A percentile compares a stretch with the other conserved stretches of the same genome.
Evolutionary conservation across 73 alveolate species (phyloP).

Genomic region (Paramecium octaurelia): DNA sequence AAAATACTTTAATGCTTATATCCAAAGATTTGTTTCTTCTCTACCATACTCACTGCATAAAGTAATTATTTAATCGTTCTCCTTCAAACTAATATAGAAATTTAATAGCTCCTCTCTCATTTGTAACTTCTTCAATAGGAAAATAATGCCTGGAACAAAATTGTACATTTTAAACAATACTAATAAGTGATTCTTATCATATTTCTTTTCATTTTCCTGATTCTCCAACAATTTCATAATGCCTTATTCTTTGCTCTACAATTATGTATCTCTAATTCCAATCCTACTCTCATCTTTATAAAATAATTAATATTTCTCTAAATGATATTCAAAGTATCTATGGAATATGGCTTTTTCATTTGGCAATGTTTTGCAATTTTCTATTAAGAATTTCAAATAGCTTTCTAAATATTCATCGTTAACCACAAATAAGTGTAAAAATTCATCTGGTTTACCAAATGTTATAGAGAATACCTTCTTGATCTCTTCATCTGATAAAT

Average conservation of each 20-base stretch:
- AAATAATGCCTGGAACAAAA: conserved; percentile 77
- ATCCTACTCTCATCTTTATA: conserved; percentile 10
- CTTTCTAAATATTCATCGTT: conserved; percentile 52
- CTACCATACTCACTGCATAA: conserved; percentile 72
- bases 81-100: conserved; percentile 74
- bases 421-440: conserved; percentile 52
- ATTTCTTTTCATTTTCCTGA: conserved; percentile 63
- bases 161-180: conserved; percentile 80
- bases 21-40: conserved; percentile 82
- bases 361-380: conserved; percentile 22
- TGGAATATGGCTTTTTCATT: conserved; percentile 74
- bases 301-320: conserved; percentile 62
- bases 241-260: conserved; percentile 59
- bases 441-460: conserved; percentile 54
- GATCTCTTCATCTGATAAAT: conserved; percentile 12
- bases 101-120: conserved; percentile 79
- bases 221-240: conserved; percentile 72
- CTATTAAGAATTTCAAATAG: conserved; percentile 36
- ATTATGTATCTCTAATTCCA: not conserved
- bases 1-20: conserved; percentile 64
- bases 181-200: conserved; percentile 81
- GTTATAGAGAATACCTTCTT: not conserved
- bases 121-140: conserved; percentile 70
- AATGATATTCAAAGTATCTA: conserved; percentile 79
- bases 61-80: conserved; percentile 65